Evolutionary conservation across 495 filamentous ascomycete genomes (phyloP).

Genomic region (Penicillium pulvis): DNA sequence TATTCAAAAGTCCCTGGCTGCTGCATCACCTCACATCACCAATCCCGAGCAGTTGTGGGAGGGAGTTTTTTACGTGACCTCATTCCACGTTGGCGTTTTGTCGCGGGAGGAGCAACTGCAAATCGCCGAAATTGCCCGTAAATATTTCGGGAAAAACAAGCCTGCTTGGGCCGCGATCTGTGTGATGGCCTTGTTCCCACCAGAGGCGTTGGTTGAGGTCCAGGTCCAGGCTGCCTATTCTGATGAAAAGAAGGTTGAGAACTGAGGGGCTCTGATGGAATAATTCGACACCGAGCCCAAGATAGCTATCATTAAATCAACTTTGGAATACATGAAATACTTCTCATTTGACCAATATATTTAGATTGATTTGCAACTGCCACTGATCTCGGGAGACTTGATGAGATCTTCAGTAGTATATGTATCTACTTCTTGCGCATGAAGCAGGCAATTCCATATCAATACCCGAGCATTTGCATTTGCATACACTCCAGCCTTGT

Average conservation of each 20-base stretch:
- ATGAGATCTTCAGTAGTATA: too few relatives aligned
- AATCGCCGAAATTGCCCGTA: slow-evolving; percentile 9
- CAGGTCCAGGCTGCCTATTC: slow-evolving; percentile 6
- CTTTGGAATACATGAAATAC: too few relatives aligned
- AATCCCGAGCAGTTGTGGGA: slow-evolving; percentile 1
- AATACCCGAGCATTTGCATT: too few relatives aligned
- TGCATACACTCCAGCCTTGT: too few relatives aligned
- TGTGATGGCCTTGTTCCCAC: slow-evolving; percentile 7
- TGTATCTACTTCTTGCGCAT: too few relatives aligned
- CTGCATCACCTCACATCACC: slow-evolving; percentile 9
- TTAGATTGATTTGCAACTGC: too few relatives aligned
- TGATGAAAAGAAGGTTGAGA: not conserved
- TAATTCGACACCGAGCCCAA: not conserved
- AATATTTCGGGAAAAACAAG: slow-evolving; percentile 10
- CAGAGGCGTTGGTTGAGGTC: slow-evolving; percentile 8
- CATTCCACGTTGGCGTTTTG: slow-evolving; percentile 7
- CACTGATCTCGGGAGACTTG: too few relatives aligned
- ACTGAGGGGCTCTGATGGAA: not conserved
- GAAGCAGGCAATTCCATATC: too few relatives aligned
- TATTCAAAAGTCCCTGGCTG: slow-evolving; percentile 10
- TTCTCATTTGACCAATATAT: too few relatives aligned
- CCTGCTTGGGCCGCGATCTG: slow-evolving; percentile 7
- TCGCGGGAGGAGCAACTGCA: slow-evolving; percentile 6
- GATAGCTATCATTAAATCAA: too few relatives aligned
- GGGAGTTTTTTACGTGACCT: slow-evolving; percentile 4